These are phyloP conservation scores for Zasmidium citrigriseum DNA, from an alignment of 2,329 filamentous ascomycete genomes.

Conservation along the genomic window DNA sequence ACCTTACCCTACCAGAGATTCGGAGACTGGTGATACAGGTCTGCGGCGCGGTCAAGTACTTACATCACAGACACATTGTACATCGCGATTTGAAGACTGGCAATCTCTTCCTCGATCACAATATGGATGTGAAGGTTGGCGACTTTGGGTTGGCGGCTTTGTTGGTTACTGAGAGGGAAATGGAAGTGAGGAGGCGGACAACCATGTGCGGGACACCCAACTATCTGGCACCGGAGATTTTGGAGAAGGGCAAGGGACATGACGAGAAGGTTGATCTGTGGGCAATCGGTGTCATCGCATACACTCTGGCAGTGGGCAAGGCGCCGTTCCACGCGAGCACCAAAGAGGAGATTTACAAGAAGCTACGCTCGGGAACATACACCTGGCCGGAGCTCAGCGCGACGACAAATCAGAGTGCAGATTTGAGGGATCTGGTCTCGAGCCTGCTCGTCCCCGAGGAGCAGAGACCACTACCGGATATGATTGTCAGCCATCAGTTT, in stretches of 20 bases:
- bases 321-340: slow-evolving; percentile 94
- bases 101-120: slow-evolving; percentile 89
- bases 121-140: slow-evolving; percentile 98
- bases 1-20: slow-evolving; percentile 89
- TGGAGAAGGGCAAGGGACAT: slow-evolving; percentile 93
- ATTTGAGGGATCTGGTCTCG: slow-evolving; percentile 77
- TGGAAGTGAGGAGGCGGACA: slow-evolving; percentile 76
- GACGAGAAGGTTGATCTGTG: slow-evolving; percentile 98
- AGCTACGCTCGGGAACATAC: slow-evolving; percentile 70
- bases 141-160: slow-evolving; percentile 95
- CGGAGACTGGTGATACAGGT: slow-evolving; percentile 93
- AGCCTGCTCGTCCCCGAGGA: slow-evolving; percentile 75
- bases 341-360: slow-evolving; percentile 79
- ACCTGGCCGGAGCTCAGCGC: slow-evolving; percentile 72
- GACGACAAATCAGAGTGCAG: slow-evolving; percentile 70
- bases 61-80: slow-evolving; percentile 93
- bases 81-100: slow-evolving; percentile 97
- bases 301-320: slow-evolving; percentile 94
- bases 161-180: slow-evolving; percentile 86
- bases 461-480: slow-evolving; percentile 71
- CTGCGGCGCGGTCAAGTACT: slow-evolving; percentile 95
- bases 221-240: slow-evolving; percentile 95
- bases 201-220: slow-evolving; percentile 97
- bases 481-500: slow-evolving; percentile 77
- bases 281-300: slow-evolving; percentile 98